Evolutionary conservation across 495 filamentous ascomycete genomes (phyloP), one percentile per base, ranked within the genome.

Genomic region (Viridothelium virens): DNA sequence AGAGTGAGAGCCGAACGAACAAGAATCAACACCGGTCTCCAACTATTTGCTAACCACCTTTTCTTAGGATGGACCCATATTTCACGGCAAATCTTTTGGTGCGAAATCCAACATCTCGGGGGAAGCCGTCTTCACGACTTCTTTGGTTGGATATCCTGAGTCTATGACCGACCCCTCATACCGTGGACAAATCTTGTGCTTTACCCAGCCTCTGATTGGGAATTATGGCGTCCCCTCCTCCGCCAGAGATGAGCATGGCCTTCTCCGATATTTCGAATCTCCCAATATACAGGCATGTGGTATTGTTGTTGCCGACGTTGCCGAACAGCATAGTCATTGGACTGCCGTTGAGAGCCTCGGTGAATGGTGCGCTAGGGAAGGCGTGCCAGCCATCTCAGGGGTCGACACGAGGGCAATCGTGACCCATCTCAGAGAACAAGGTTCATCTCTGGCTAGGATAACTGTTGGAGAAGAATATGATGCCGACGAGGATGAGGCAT

Each of bases 121-220:
- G 66, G 92, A 97, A 78, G 92, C 92, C 56, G 91, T 96, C 71
- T 96, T 96, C 85, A 96, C 91, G 68, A 96, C 91, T 64, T 93
- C 90, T 37, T 82, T 92, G 66, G 92, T 96, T 67, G 92, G 91
- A 67, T 98, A 98, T 75, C 94, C 94, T 68, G 95, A 98, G 80
- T 96, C 93, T 56, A 86, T 99, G 85, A 97, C 94, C 74, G 95
- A 97, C 73, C 95, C 94, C 47, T 97, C 94, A 38, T 99, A 99
- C 83, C 92, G 95, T 70, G 95, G 95, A 56, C 95, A 99, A 80
- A 97, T 97, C 66, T 81, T 96, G 71, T 93, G 97, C 73, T 96
- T 99, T 83, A 99, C 94, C 64, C 91, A 96, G 75, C 94, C 94
- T n/a, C 80, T 99, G 69, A 96, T 99, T 76, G 94, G 94, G 70